Percentiles rank a stretch among this genome's conserved stretches.
Conservation (phyloP, 2,329 filamentous ascomycete genomes). For the Dactylellina sp. region DNA sequence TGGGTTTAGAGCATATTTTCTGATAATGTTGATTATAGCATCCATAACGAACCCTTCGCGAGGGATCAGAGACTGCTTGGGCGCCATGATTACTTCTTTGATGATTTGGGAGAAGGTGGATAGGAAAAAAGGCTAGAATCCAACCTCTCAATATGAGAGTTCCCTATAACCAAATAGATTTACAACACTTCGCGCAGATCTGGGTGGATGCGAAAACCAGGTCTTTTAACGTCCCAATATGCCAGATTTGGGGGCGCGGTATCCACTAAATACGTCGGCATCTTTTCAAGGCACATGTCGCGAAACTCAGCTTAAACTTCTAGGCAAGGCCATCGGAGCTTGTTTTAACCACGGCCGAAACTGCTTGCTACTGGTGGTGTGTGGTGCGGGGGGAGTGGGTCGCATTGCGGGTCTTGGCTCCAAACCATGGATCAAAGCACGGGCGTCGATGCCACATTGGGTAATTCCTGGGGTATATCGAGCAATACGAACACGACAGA, state of each 20-base stretch:
- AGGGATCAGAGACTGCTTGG: conserved; percentile 51
- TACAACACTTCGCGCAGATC: not conserved
- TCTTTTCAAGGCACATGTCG: conserved; percentile 46
- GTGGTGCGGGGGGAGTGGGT: conserved; percentile 32
- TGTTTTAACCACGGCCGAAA: conserved; percentile 56
- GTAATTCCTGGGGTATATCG: conserved; percentile 28
- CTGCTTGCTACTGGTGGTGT: not conserved
- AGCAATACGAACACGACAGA: conserved; percentile 16
- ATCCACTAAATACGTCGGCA: conserved; percentile 44
- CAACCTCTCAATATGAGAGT: too few relatives aligned
- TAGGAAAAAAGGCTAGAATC: not conserved
- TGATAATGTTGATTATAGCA: conserved; percentile 63
- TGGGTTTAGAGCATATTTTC: conserved; percentile 74
- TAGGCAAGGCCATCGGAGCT: conserved; percentile 6
- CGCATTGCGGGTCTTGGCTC: conserved; percentile 30
- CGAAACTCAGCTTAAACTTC: not conserved
- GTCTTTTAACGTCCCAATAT: not conserved
- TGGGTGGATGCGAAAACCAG: conserved; percentile 4
- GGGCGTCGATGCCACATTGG: conserved; percentile 12
- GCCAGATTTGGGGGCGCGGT: conserved; percentile 19
- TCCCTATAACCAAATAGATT: too few relatives aligned
- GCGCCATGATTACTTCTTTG: conserved; percentile 21
- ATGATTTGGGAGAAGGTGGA: not conserved
- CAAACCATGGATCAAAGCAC: not conserved
- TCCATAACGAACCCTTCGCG: conserved; percentile 54